Percentiles rank a stretch among this genome's conserved stretches.
These are phyloP conservation scores for Verticillium nubilum DNA, from an alignment of 2,329 filamentous ascomycete genomes.

Conservation along the genomic window DNA sequence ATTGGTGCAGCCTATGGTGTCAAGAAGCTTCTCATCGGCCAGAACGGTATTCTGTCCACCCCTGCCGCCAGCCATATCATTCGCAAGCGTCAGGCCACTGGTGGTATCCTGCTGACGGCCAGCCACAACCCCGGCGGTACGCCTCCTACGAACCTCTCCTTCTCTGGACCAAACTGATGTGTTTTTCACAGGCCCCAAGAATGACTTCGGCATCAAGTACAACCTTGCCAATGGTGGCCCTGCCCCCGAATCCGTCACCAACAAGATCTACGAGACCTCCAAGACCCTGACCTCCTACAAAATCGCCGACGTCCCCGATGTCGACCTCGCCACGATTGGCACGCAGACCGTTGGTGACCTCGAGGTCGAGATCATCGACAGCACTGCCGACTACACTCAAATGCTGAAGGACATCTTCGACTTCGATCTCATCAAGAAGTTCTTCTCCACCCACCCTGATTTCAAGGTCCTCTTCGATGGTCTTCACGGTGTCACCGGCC, in stretches of 20 bases:
- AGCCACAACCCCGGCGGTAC: conserved; percentile 97
- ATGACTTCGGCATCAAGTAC: conserved; percentile 99
- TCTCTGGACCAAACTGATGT: conserved; percentile 2
- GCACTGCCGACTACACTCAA: conserved; percentile 81
- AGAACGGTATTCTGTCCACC: conserved; percentile 93
- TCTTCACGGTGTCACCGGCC: conserved; percentile 89
- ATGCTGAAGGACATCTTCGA: conserved; percentile 99
- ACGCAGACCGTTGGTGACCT: conserved; percentile 77
- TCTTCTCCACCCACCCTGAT: conserved; percentile 79
- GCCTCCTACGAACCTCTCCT: conserved; percentile 20
- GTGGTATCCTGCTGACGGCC: conserved; percentile 92
- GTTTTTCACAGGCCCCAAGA: conserved; percentile 64
- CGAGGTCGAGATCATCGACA: conserved; percentile 94
- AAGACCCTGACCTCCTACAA: conserved; percentile 92
- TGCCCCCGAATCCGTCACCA: conserved; percentile 91
- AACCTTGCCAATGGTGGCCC: conserved; percentile 95
- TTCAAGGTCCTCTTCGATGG: conserved; percentile 98
- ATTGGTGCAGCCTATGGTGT: conserved; percentile 96
- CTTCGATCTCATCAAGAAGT: conserved; percentile 91
- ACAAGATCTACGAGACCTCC: conserved; percentile 93
- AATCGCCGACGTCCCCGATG: conserved; percentile 76
- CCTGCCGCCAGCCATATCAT: conserved; percentile 96
- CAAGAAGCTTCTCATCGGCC: conserved; percentile 96
- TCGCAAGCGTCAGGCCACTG: conserved; percentile 88
- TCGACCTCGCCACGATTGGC: conserved; percentile 80